Percentiles rank a stretch among this genome's conserved stretches.
These are phyloP conservation scores for Rhizophagus clarus DNA, from an alignment of 192 early-diverging fungal genomes.

Conservation along the genomic window DNA sequence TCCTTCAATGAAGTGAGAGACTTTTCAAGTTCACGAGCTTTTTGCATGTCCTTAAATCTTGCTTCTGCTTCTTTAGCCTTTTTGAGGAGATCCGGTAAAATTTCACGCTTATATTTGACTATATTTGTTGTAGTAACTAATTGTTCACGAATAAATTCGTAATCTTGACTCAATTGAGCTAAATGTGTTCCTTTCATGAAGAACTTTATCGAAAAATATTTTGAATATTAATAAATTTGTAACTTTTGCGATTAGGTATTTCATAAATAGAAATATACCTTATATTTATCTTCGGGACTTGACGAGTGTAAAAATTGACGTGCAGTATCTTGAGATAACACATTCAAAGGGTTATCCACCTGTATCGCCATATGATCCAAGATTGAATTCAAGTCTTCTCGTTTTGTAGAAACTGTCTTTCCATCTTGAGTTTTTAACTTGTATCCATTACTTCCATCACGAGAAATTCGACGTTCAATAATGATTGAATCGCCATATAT, in stretches of 20 bases:
- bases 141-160: constrained; percentile 60
- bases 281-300: constrained; percentile 87
- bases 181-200: constrained; percentile 90
- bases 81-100: constrained; percentile 72
- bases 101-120: constrained; percentile 61
- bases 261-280: constrained; percentile 35
- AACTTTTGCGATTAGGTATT: background rate
- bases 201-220: constrained; percentile 47
- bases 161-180: constrained; percentile 74
- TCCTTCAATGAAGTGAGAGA: constrained; percentile 62
- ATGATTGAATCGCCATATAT: constrained; percentile 80
- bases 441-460: constrained; percentile 68
- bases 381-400: constrained; percentile 82
- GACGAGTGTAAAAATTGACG: constrained; percentile 84
- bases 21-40: constrained; percentile 58
- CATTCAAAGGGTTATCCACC: constrained; percentile 91
- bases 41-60: constrained; percentile 67
- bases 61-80: constrained; percentile 66
- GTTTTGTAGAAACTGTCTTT: constrained; percentile 70
- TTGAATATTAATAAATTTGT: background rate
- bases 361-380: constrained; percentile 89
- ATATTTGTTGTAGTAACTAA: constrained; percentile 55
- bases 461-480: constrained; percentile 77
- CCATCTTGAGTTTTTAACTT: constrained; percentile 75
- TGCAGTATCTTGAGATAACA: constrained; percentile 92